Evolutionary conservation across 164 flowering plant genomes (phyloP), one percentile per base, ranked within the genome.

Genomic region (Macadamia tetraphylla): DNA sequence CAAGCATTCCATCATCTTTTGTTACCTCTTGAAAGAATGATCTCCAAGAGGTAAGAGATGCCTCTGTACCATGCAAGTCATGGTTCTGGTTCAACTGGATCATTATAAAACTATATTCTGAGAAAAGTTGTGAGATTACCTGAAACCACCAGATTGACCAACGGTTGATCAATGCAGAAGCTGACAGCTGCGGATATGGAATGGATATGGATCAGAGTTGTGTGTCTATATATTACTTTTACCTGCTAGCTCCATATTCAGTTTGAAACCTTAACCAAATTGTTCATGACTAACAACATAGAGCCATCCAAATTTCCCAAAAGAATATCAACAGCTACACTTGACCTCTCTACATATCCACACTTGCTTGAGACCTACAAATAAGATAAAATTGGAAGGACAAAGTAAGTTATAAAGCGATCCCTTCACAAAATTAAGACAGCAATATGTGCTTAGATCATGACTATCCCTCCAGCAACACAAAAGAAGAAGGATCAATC

Each of bases 331-430:
- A 88, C 79, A 43, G 69, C 83, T 52, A 87, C 62, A 70, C 80
- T 80, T 61, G 92, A 84, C 99, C 98, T 82, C 70, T 95, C 98
- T 15, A 85, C 97, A 79, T 81, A 81, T 71, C 96, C 52, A 92
- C 93, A 72, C 80, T 84, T 55, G 93, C 84, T 67, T 64, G 77
- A 64, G 80, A 86, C 96, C 98, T 92, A 64, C 43, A 72, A 71
- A 58, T 35, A 17, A 46, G 58, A 63, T n/a, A 23, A 52, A 9
- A 13, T 44, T 52, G 12, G 4, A 62, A 62, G 32, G 66, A 52
- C 10, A 9, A 72, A 2, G 40, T 6, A 29, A 51, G 44, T 15
- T 13, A 42, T 59, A 58, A 56, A 18, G 0, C 3, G 3, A 12
- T 66, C 6, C 30, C 18, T 46, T 32, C 4, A 29, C 30, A 35